Base-by-base conservation (phyloP, 2,329 filamentous ascomycete species). In the Akanthomyces muscarius region DNA sequence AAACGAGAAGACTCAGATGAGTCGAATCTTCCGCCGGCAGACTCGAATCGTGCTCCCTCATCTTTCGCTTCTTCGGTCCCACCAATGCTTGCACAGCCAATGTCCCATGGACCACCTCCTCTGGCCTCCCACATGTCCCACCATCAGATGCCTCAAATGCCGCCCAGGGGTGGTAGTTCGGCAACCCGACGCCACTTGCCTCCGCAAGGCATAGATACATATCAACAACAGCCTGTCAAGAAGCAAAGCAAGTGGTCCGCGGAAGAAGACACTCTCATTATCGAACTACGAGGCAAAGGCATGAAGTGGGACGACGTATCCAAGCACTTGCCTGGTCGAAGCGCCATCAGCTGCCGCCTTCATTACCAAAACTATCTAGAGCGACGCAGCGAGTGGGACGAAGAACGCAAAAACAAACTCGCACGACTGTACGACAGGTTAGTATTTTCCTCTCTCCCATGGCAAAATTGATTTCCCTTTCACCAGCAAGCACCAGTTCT, bases 271-370 rank as follows among this genome's bases (percentile, higher is more conserved):
- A 86, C 90, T n/a, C 80, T 95, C 55, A 97, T 97, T 69, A 97
- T 97, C 70, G 91, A 96, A 74, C 84, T 98, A 66, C 87, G 94
- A 63, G 91, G 92, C 44, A 88, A 88, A 69, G 91, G 91, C 10
- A 97, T 97, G 92, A 98, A 98, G 74, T 98, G 94, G 95, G 94
- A 98, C 73, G 94, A 98, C 75, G 97, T 98, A 70, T 96, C 92
- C 66, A 96, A 94, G 79, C 86, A 89, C 61, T 80, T 98, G 56
- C 93, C 92, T 3, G 94, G 94, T 66, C 86, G 95, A 69, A 97
- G 92, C 76, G 89, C 92, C 63, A 97, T 97, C 71, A 96, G 92
- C 70, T 98, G 94, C 76, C 88, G 94, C 50, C 82, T 98, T 58
- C 92, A 97, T 72, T 98, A 97, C 75, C 94, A 98, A 71, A 99